phyloP scores from a whole-genome alignment of 2,329 filamentous ascomycete species.

The Penicillium hordei region DNA sequence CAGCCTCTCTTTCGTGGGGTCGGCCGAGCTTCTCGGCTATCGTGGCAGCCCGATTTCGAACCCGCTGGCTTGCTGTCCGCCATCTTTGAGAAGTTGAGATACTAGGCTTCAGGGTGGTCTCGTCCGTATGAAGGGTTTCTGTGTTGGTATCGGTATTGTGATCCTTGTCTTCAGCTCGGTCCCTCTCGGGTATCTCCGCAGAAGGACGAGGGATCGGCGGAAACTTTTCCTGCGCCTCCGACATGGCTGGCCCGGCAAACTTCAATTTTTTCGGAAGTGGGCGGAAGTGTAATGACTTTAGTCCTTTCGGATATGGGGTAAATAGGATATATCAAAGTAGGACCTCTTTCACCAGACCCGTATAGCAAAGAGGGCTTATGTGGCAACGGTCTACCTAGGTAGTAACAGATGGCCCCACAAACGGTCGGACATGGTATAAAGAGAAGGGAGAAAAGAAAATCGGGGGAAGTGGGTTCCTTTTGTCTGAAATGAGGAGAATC shows the following conservation, averaged over 20 bases:
- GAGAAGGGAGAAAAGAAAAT: background rate
- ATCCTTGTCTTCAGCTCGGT: background rate
- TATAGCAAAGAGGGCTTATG: background rate
- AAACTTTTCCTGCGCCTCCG: slow-evolving; percentile 15
- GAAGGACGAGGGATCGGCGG: slow-evolving; percentile 7
- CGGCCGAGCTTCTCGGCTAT: slow-evolving; percentile 25
- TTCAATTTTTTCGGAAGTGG: background rate
- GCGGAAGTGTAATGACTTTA: background rate
- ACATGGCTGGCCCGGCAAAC: slow-evolving; percentile 6
- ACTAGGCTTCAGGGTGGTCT: slow-evolving; percentile 11
- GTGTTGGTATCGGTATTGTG: background rate
- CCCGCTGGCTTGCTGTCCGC: slow-evolving; percentile 22
- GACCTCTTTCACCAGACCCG: background rate
- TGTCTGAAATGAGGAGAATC: slow-evolving; percentile 6
- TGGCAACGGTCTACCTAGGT: background rate
- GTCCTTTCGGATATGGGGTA: background rate
- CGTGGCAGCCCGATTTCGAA: slow-evolving; percentile 19
- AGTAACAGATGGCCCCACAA: slow-evolving; percentile 12
- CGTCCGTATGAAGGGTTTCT: slow-evolving; percentile 3
- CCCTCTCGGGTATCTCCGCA: background rate
- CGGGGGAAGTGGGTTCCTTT: background rate
- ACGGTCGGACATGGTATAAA: slow-evolving; percentile 12
- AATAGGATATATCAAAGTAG: background rate
- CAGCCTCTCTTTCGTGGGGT: slow-evolving; percentile 22
- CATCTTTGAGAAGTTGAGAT: slow-evolving; percentile 14